Conservation (phyloP, 2,329 filamentous ascomycete genomes). For the Aspergillus sp. region DNA sequence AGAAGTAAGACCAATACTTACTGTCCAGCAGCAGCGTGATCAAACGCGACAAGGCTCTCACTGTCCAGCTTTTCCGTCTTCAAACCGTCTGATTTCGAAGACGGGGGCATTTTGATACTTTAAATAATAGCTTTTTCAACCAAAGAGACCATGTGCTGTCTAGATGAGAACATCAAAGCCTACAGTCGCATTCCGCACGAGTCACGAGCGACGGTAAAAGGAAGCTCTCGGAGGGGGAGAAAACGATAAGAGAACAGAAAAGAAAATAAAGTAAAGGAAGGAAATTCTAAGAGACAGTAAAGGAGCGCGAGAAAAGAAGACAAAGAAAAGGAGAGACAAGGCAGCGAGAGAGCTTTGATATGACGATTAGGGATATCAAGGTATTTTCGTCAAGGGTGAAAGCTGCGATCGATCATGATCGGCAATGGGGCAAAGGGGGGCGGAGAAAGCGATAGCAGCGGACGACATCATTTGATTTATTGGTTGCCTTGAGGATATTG, state of each 20-base stretch:
- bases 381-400: too few relatives aligned
- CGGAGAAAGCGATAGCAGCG: too few relatives aligned
- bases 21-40: conserved; percentile 46
- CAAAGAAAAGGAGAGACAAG: not conserved
- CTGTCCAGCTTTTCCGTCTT: conserved; percentile 32
- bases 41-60: conserved; percentile 39
- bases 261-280: not conserved
- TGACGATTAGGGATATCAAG: not conserved
- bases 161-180: conserved; percentile 1
- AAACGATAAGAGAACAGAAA: not conserved
- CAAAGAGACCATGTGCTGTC: not conserved
- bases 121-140: not conserved
- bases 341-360: not conserved
- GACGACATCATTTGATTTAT: too few relatives aligned
- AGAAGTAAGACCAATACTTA: conserved; percentile 28
- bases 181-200: conserved; percentile 12
- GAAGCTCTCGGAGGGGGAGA: not conserved
- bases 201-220: not conserved
- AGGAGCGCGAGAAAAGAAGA: not conserved
- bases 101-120: conserved; percentile 24
- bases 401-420: too few relatives aligned
- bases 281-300: not conserved
- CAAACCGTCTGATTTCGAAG: conserved; percentile 25
- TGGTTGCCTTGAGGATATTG: too few relatives aligned
- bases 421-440: too few relatives aligned